phyloP scores from a whole-genome alignment of 495 filamentous ascomycete species.

The Penicillium antarcticum region DNA sequence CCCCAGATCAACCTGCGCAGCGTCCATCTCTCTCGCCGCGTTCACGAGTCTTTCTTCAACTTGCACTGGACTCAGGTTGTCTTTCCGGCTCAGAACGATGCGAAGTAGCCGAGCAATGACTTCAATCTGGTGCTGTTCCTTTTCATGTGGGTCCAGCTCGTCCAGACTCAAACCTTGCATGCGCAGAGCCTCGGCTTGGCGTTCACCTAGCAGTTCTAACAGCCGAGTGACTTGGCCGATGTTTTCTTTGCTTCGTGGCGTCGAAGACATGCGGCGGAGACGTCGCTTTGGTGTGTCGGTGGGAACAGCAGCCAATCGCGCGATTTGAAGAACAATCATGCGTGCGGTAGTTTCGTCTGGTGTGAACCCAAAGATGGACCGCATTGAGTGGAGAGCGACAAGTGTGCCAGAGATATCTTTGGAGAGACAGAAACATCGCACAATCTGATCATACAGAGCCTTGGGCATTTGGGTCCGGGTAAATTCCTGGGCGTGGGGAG shows the following conservation, averaged over 20 bases:
- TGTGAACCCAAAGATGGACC: constrained; percentile 49
- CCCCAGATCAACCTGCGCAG: constrained; percentile 33
- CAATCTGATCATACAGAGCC: constrained; percentile 54
- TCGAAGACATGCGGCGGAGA: constrained; percentile 40
- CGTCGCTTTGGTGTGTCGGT: constrained; percentile 37
- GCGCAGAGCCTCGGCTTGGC: constrained; percentile 32
- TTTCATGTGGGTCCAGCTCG: constrained; percentile 38
- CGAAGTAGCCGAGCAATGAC: constrained; percentile 50
- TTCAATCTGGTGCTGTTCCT: constrained; percentile 46
- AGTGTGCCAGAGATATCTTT: constrained; percentile 58
- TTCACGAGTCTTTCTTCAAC: constrained; percentile 41
- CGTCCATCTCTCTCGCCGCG: constrained; percentile 56
- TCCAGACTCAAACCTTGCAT: constrained; percentile 32
- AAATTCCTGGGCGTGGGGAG: constrained; percentile 19
- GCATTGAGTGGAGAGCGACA: constrained; percentile 56
- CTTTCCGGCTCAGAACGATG: constrained; percentile 47
- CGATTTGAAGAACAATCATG: constrained; percentile 49
- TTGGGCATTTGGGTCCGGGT: constrained; percentile 40
- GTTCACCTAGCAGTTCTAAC: constrained; percentile 35
- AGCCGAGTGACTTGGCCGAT: constrained; percentile 37
- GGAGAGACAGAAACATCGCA: constrained; percentile 51
- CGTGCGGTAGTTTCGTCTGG: constrained; percentile 50
- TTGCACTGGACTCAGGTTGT: constrained; percentile 22
- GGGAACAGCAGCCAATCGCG: constrained; percentile 43
- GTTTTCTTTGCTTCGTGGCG: constrained; percentile 43